A percentile compares a stretch with the other conserved stretches of the same genome.
Evolutionary conservation across 2,329 filamentous ascomycete species (phyloP).

Genomic region (Huntiella moniliformis): DNA sequence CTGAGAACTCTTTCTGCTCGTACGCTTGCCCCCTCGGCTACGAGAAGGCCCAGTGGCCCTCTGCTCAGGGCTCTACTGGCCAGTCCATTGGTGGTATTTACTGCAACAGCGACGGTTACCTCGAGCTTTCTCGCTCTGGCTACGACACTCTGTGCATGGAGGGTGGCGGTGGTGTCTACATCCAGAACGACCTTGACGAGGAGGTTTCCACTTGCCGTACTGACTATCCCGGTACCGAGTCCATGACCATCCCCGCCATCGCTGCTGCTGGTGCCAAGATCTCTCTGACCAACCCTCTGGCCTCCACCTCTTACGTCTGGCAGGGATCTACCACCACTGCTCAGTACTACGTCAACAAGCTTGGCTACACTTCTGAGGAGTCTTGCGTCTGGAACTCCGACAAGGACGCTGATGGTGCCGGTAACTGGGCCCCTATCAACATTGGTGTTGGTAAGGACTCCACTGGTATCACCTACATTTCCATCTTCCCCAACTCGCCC

Average conservation of each 20-base stretch:
- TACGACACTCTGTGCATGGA: slow-evolving; percentile 54
- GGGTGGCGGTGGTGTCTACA: slow-evolving; percentile 50
- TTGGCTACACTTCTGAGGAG: slow-evolving; percentile 43
- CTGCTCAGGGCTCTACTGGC: slow-evolving; percentile 53
- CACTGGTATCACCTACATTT: slow-evolving; percentile 53
- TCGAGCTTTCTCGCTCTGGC: slow-evolving; percentile 55
- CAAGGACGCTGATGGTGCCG: slow-evolving; percentile 31
- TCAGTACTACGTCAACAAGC: slow-evolving; percentile 92
- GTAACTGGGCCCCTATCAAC: slow-evolving; percentile 81
- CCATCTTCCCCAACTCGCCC: slow-evolving; percentile 68
- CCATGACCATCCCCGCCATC: slow-evolving; percentile 62
- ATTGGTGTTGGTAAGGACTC: slow-evolving; percentile 57
- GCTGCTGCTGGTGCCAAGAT: slow-evolving; percentile 39
- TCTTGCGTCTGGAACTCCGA: slow-evolving; percentile 58
- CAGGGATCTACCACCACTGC: slow-evolving; percentile 57
- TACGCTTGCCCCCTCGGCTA: slow-evolving; percentile 86
- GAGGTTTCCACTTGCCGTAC: slow-evolving; percentile 73
- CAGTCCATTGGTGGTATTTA: slow-evolving; percentile 78
- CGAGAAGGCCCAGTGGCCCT: slow-evolving; percentile 81
- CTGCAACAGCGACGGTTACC: slow-evolving; percentile 55
- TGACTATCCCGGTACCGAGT: slow-evolving; percentile 85
- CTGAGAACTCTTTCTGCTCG: slow-evolving; percentile 56
- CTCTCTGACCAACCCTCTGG: slow-evolving; percentile 57
- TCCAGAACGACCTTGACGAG: slow-evolving; percentile 54
- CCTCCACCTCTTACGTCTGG: slow-evolving; percentile 60